Base-by-base conservation (phyloP, 2,329 filamentous ascomycete species). In the Xylaria arbuscula region DNA sequence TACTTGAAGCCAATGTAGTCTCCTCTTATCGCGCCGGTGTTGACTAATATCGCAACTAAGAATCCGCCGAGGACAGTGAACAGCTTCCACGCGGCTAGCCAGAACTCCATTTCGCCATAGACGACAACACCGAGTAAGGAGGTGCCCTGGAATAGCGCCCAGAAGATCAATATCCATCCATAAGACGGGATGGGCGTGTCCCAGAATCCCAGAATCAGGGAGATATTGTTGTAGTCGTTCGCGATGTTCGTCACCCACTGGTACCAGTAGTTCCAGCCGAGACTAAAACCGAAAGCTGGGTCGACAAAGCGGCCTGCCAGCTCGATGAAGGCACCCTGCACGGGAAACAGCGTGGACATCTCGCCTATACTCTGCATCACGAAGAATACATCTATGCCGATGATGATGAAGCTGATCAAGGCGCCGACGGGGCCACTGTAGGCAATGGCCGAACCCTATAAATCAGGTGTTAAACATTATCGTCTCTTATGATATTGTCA, bases 331-430 rank as follows among this genome's bases (percentile, higher is more conserved):
- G 83, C 83, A 7, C 85, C 85, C n/a, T 83, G 82, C 0, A 84
- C 82, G 0, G 85, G 85, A 50, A 86, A 86, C 1, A 86, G 73
- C 0, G 86, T 87, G 1, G 85, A 83, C 79, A 88, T 81, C 73
- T 88, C 86, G n/a, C 86, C 86, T 6, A 88, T 76, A 1, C 82
- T 84, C 78, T 87, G 86, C 80, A 85, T 87, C 62, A 78, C 76
- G 66, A 78, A 78, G 68, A 76, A 79, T 47, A 77, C 75, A 64
- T 79, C 76, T 4, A 78, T 50, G 10, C 76, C 77, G 50, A 78
- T 69, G 67, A 78, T 74, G 32, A 78, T 61, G 67, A 78, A 78
- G 69, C 76, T 76, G 24, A 79, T 70, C n/a, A 78, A 61, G 0
- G 78, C 76, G 11, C 78, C 77, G 10, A 77, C 70, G 7, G 77